Conservation (phyloP, 805 yeast species). For the Scheffersomyces stipitis region DNA sequence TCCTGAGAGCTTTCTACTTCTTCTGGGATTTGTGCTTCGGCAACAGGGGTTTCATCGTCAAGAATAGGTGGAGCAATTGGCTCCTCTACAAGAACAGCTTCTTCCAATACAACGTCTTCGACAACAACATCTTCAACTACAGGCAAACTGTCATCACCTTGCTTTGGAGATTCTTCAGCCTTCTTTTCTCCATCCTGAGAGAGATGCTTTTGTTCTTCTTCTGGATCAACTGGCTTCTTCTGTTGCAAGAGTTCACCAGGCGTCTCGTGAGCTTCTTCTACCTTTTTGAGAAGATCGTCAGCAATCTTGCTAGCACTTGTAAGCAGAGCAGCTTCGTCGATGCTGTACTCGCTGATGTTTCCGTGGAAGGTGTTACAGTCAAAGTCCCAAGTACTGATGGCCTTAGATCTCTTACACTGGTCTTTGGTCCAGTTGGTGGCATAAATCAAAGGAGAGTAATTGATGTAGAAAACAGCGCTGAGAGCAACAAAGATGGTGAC, state of each 20-base stretch:
- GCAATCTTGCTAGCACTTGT: no score
- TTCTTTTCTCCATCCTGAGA: not conserved
- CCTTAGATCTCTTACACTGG: constrained; percentile 61
- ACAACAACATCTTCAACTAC: not conserved
- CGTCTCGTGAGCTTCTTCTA: no score
- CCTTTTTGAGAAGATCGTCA: no score
- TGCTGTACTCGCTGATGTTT: constrained; percentile 22
- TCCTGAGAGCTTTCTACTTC: constrained; percentile 6
- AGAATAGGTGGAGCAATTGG: no score
- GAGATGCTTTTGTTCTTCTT: not conserved
- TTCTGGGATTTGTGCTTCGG: constrained; percentile 4
- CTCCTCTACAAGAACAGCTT: not conserved
- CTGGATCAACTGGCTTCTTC: no score
- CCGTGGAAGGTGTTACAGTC: constrained; percentile 64
- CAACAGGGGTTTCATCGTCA: constrained; percentile 7
- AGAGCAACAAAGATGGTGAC: constrained; percentile 49
- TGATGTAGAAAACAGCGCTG: constrained; percentile 54
- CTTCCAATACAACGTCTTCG: not conserved
- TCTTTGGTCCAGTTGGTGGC: constrained; percentile 77
- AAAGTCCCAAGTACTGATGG: constrained; percentile 80
- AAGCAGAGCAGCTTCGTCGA: constrained; percentile 4
- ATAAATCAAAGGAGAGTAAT: constrained; percentile 72
- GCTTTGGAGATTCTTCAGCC: not conserved
- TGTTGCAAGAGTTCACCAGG: no score
- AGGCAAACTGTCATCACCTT: not conserved